Base-by-base conservation (phyloP, 2,329 filamentous ascomycete genomes). In the Talaromyces sp. region DNA sequence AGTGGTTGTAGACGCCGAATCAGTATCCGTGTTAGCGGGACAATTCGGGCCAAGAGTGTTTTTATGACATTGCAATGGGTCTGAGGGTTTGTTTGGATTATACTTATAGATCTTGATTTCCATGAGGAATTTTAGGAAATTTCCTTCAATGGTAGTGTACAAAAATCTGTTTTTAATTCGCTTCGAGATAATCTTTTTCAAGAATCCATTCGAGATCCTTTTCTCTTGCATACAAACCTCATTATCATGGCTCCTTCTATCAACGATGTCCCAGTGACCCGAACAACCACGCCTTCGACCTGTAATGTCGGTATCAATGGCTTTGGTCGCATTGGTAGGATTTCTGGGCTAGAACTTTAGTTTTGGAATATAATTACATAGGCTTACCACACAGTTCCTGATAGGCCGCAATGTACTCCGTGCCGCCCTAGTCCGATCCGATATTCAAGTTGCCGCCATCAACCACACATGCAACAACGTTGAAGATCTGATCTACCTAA, bases 251-350 rank as follows among this genome's bases (percentile, higher is more conserved):
- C 61, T 40, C 61, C 61, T 37, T 64, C 61, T 6, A 60, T 67
- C 52, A 59, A 61, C 47, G 61, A 65, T 20, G 55, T 58, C 41
- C 48, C 59, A 20, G 47, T 60, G 30, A 45, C 41, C 41, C 55
- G 44, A 20, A 33, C 55, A n/a, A 30, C 54, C 17, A 32, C 46
- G 3, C 29, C 51, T 13, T 52, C 59, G 8, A 49, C 54, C 20
- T 66, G 63, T 77, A 87, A 91, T 85, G 88, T 92, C 74, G 90
- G 90, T 75, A 95, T 94, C 86, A 96, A 95, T 86, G 91, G 91
- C 76, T 96, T 96, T 82, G 91, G 91, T 80, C 90, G 91, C 77
- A 96, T 96, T 78, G 91, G 65, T 68, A 41, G 11, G 54, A 51
- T 24, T 39, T 11, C 13, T n/a, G 20, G n/a, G n/a, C 20, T n/a